phyloP scores from a whole-genome alignment of 202 grass and related monocot species.

The Alloteropsis angusta region DNA sequence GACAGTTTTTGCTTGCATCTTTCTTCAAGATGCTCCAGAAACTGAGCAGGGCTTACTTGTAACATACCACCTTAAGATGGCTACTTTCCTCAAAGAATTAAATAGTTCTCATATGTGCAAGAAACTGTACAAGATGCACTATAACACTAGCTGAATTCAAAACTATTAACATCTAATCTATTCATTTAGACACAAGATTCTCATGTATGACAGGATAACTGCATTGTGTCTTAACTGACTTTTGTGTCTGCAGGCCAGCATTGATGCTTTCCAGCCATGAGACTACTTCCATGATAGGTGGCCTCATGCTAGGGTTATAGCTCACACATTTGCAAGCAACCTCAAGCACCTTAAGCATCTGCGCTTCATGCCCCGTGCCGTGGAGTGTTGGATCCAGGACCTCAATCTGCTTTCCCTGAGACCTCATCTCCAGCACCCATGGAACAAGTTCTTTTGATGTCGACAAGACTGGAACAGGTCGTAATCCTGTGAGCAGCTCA shows the following conservation, averaged over 20 bases:
- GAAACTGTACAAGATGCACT: background rate
- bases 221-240: background rate
- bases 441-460: slow-evolving; percentile 49
- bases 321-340: slow-evolving; percentile 54
- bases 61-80: background rate
- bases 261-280: slow-evolving; percentile 30
- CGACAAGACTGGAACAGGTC: slow-evolving; percentile 41
- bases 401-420: slow-evolving; percentile 30
- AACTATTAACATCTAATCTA: background rate
- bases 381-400: slow-evolving; percentile 40
- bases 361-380: slow-evolving; percentile 33
- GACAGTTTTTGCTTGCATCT: background rate
- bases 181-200: background rate
- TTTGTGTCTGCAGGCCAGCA: background rate
- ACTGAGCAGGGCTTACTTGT: background rate
- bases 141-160: background rate
- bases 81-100: background rate
- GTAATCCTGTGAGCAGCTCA: slow-evolving; percentile 53
- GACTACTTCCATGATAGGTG: slow-evolving; percentile 40
- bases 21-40: background rate
- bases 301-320: slow-evolving; percentile 31
- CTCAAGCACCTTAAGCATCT: slow-evolving; percentile 61
- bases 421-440: slow-evolving; percentile 49
- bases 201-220: background rate
- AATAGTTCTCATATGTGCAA: background rate